Conservation (phyloP, 164 flowering plant genomes). For the Buxus sempervirens region DNA sequence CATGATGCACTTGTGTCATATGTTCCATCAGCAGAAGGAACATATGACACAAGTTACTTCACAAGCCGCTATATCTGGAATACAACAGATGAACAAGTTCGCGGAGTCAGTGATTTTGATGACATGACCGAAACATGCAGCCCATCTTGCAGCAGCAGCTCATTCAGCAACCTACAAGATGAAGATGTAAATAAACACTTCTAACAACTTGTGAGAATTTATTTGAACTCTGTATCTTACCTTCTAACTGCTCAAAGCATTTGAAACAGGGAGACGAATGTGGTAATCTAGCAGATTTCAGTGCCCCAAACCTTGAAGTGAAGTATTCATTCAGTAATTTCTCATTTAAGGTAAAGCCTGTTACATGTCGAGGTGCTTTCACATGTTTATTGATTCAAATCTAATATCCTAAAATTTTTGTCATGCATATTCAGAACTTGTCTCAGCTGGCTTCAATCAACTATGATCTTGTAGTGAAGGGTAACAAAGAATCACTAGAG, state of each 20-base stretch:
- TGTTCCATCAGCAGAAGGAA: conserved; percentile 76
- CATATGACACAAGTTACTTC: conserved; percentile 91
- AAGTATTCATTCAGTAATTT: conserved; percentile 93
- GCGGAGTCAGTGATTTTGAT: conserved; percentile 67
- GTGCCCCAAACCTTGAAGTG: conserved; percentile 47
- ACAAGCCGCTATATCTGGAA: conserved; percentile 93
- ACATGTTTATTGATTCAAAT: not conserved
- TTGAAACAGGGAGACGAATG: conserved; percentile 80
- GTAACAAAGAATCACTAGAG: conserved; percentile 45
- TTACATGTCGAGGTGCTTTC: not conserved
- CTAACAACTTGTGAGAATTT: not conserved
- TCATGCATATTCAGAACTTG: conserved; percentile 60
- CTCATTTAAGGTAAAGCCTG: conserved; percentile 81
- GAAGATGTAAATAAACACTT: conserved; percentile 58
- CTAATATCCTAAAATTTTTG: not conserved
- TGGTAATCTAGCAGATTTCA: conserved; percentile 74
- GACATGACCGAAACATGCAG: conserved; percentile 64
- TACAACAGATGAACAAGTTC: conserved; percentile 56
- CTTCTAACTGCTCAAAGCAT: conserved; percentile 8
- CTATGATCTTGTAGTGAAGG: conserved; percentile 70
- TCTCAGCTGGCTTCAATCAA: conserved; percentile 98
- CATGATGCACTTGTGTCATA: conserved; percentile 94
- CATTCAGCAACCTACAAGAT: conserved; percentile 61
- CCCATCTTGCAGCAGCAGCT: conserved; percentile 63
- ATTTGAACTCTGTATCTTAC: not conserved